Evolutionary conservation across 768 basidiomycete genomes (phyloP).

Genomic region (Boletus vinaceobasis): DNA sequence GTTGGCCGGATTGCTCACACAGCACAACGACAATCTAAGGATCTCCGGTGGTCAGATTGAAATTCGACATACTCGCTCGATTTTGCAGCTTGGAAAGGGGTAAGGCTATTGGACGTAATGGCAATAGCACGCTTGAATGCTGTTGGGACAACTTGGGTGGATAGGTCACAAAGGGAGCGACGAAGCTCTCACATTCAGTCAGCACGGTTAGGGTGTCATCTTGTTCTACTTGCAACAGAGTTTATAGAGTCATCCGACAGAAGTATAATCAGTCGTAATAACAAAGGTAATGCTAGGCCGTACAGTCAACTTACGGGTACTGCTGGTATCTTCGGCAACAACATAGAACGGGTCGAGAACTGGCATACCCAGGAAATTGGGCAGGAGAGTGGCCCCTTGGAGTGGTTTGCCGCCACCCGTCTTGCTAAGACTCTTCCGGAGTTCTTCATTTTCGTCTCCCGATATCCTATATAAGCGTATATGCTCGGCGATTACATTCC

Average conservation of each 20-base stretch:
- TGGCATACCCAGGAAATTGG: not conserved
- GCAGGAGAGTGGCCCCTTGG: not conserved
- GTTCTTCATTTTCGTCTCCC: not conserved
- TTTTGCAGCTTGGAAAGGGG: not conserved
- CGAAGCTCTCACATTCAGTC: too few relatives aligned
- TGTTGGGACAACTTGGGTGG: too few relatives aligned
- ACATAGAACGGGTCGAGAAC: not conserved
- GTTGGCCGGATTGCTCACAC: not conserved
- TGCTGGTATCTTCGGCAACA: not conserved
- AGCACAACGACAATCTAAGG: conserved; percentile 14
- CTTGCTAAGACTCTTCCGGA: not conserved
- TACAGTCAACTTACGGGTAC: too few relatives aligned
- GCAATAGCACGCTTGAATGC: not conserved
- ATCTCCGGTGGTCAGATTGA: not conserved
- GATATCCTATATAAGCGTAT: not conserved
- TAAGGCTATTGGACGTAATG: not conserved
- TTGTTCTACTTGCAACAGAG: too few relatives aligned
- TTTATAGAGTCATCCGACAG: too few relatives aligned
- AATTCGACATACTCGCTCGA: not conserved
- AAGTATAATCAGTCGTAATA: too few relatives aligned
- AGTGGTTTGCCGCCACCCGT: not conserved
- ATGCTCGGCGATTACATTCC: not conserved
- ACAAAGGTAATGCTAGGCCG: too few relatives aligned
- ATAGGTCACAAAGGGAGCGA: too few relatives aligned
- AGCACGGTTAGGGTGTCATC: too few relatives aligned